Conservation (phyloP, 1,139 yeast species). For the Blastobotrys malaysiensis region DNA sequence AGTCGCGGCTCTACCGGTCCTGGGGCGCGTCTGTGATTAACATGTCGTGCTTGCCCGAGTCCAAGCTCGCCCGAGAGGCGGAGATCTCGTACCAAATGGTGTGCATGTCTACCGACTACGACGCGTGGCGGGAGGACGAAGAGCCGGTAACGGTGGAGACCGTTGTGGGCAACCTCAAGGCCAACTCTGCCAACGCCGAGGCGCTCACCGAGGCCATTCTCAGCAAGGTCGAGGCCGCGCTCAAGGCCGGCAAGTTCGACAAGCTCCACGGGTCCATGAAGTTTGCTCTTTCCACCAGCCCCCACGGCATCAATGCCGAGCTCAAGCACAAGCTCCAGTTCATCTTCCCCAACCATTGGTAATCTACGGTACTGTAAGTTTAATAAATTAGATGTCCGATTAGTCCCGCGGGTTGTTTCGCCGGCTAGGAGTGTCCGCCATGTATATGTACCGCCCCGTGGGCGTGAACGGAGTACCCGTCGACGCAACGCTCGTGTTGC, state of each 20-base stretch:
- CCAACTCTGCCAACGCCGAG: conserved; percentile 85
- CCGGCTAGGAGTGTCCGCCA: conserved; percentile 19
- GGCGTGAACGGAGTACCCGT: conserved; percentile 13
- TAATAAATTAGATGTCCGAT: background rate
- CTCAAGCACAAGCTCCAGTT: conserved; percentile 74
- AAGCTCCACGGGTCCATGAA: conserved; percentile 74
- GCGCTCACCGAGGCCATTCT: conserved; percentile 65
- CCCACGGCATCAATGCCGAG: conserved; percentile 68
- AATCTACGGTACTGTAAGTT: background rate
- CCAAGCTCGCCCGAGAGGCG: conserved; percentile 94
- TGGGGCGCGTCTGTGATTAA: conserved; percentile 96
- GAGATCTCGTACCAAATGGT: conserved; percentile 96
- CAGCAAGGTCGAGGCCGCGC: conserved; percentile 56
- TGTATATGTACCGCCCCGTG: conserved; percentile 18
- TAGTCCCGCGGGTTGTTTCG: conserved; percentile 4
- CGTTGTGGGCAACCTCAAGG: conserved; percentile 83
- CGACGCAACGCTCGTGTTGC: background rate
- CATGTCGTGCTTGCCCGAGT: conserved; percentile 95
- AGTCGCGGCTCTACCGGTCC: conserved; percentile 75
- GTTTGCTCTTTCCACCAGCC: conserved; percentile 71
- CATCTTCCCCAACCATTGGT: conserved; percentile 92
- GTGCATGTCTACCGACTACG: conserved; percentile 98
- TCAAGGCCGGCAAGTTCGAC: conserved; percentile 59
- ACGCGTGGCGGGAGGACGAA: conserved; percentile 93
- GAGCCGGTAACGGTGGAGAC: conserved; percentile 97